Conservation (phyloP, 1,284 basidiomycete species). For the Xerocomus amazonicus region DNA sequence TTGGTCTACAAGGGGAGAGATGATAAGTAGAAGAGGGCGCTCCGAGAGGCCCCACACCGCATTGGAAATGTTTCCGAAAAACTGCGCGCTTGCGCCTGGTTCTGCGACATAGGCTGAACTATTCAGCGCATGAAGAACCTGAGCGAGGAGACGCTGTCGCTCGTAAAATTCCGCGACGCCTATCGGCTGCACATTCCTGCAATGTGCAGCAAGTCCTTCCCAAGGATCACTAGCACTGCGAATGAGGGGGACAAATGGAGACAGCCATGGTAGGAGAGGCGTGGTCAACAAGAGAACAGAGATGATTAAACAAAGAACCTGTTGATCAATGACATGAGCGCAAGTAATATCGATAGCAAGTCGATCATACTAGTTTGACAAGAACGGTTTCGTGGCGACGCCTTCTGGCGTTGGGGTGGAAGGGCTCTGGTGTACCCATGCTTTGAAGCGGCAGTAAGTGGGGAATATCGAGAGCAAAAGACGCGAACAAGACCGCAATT, state of each 20-base stretch:
- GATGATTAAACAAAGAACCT: slow-evolving; percentile 14
- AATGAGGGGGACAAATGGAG: background rate
- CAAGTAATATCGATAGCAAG: background rate
- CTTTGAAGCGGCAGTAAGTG: background rate
- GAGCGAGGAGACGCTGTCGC: slow-evolving; percentile 53
- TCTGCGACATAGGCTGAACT: slow-evolving; percentile 71
- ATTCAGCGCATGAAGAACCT: slow-evolving; percentile 44
- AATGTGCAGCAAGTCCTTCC: slow-evolving; percentile 46
- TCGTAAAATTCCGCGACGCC: slow-evolving; percentile 42
- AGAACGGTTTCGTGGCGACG: slow-evolving; percentile 12
- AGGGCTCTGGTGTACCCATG: slow-evolving; percentile 12
- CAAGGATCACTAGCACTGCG: slow-evolving; percentile 23
- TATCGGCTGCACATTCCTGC: slow-evolving; percentile 50
- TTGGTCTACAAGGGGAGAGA: slow-evolving; percentile 43
- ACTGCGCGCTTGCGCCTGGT: slow-evolving; percentile 68
- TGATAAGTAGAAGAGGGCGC: slow-evolving; percentile 69
- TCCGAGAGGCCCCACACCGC: slow-evolving; percentile 70
- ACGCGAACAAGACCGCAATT: background rate
- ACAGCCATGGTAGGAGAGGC: background rate
- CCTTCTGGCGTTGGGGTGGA: background rate
- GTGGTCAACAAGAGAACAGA: slow-evolving; percentile 6
- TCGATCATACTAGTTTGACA: background rate
- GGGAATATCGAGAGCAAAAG: background rate
- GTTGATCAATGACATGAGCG: background rate
- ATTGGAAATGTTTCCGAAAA: slow-evolving; percentile 67